Conservation (phyloP, 129 eudicot species). For the Silybum marianum region DNA sequence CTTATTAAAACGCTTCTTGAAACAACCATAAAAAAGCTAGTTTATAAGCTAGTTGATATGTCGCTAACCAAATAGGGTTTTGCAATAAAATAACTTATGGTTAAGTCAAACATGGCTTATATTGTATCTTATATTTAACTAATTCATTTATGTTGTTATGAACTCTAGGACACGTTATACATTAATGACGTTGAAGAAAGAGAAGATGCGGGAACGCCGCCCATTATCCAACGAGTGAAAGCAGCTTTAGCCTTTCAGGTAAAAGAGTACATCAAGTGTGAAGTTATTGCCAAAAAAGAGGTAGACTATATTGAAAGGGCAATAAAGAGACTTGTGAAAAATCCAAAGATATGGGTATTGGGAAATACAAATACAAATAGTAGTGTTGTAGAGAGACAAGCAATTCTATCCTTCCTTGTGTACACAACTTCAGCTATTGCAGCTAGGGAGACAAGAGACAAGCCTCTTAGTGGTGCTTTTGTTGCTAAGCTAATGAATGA, state of each 20-base stretch:
- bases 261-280: slow-evolving; percentile 63
- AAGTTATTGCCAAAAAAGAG: slow-evolving; percentile 50
- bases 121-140: neutral
- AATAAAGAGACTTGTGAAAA: slow-evolving; percentile 49
- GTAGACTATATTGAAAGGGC: slow-evolving; percentile 44
- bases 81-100: neutral
- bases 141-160: neutral
- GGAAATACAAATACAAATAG: slow-evolving; percentile 46
- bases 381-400: slow-evolving; percentile 37
- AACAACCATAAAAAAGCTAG: neutral
- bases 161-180: slow-evolving; percentile 68
- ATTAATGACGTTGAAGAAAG: slow-evolving; percentile 68
- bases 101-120: neutral
- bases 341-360: slow-evolving; percentile 45
- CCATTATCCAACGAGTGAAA: slow-evolving; percentile 66
- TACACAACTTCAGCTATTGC: slow-evolving; percentile 34
- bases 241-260: slow-evolving; percentile 75
- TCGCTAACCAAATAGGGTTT: neutral
- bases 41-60: neutral
- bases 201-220: slow-evolving; percentile 92
- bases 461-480: slow-evolving; percentile 76
- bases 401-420: slow-evolving; percentile 68
- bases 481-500: slow-evolving; percentile 83
- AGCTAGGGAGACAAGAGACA: slow-evolving; percentile 37
- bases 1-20: neutral